Conservation (phyloP, 2,329 filamentous ascomycete genomes). For the Calonectria naviculata region DNA sequence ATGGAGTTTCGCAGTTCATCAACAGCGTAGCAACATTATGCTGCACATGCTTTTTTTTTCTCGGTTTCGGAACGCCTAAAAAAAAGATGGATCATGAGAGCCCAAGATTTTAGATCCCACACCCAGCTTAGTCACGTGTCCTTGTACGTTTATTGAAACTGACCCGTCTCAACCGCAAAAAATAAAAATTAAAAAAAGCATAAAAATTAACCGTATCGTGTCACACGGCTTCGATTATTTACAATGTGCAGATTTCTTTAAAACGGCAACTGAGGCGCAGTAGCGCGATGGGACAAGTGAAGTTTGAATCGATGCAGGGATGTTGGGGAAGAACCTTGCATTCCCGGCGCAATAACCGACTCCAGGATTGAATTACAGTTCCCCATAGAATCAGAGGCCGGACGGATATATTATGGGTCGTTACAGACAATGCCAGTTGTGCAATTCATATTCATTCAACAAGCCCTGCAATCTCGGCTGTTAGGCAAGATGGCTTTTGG, state of each 20-base stretch:
- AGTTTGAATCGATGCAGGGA: neutral
- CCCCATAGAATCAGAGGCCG: neutral
- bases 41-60: slow-evolving; percentile 1
- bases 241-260: neutral
- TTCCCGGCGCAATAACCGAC: neutral
- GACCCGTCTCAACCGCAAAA: neutral
- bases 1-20: slow-evolving; percentile 37
- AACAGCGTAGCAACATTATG: neutral
- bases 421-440: neutral
- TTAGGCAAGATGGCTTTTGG: neutral
- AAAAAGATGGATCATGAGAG: neutral
- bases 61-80: neutral
- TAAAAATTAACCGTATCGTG: neutral
- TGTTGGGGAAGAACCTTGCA: neutral
- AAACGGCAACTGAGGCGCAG: neutral
- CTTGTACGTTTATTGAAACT: neutral
- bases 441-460: neutral
- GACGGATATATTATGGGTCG: slow-evolving; percentile 5
- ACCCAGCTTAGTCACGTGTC: neutral
- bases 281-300: neutral
- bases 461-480: neutral
- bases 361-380: neutral
- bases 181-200: neutral
- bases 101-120: neutral
- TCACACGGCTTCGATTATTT: neutral